Evolutionary conservation across 2,329 filamentous ascomycete species (phyloP).

Genomic region (Xylariaceae sp.): DNA sequence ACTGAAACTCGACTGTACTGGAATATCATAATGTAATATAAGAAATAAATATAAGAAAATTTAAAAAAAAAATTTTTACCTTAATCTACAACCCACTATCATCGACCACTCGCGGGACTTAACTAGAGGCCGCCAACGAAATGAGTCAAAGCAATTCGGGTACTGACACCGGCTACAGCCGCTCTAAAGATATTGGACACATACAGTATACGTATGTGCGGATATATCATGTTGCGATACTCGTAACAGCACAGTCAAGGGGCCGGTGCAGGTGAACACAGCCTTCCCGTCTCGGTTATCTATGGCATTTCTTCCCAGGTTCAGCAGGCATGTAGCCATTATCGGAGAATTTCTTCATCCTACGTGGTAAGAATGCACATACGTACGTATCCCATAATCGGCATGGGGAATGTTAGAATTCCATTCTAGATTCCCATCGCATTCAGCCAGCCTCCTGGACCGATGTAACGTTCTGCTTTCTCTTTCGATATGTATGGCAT

Average conservation of each 20-base stretch:
- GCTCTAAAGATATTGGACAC: too few species aligned
- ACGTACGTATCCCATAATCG: neutral
- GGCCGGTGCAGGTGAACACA: slow-evolving; percentile 14
- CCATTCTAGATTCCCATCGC: slow-evolving; percentile 13
- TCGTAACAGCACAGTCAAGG: neutral
- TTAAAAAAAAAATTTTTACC: too few species aligned
- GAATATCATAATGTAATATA: too few species aligned
- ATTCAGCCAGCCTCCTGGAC: neutral
- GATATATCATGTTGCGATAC: neutral
- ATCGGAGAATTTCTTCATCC: too few species aligned
- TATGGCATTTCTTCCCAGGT: neutral
- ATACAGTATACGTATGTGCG: too few species aligned
- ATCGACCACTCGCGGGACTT: too few species aligned
- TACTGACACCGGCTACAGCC: neutral
- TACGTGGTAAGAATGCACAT: too few species aligned
- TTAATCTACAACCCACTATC: too few species aligned
- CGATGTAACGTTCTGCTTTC: neutral
- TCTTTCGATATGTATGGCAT: neutral
- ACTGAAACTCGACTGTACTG: too few species aligned
- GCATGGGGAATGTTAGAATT: slow-evolving; percentile 19
- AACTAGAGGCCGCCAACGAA: neutral
- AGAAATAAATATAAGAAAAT: too few species aligned
- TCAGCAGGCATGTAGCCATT: slow-evolving; percentile 15
- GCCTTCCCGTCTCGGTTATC: slow-evolving; percentile 8
- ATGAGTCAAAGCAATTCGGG: neutral